Evolutionary conservation across 768 basidiomycete species (phyloP), one percentile per base, ranked within the genome.

Genomic region (Tulasnella sp.): DNA sequence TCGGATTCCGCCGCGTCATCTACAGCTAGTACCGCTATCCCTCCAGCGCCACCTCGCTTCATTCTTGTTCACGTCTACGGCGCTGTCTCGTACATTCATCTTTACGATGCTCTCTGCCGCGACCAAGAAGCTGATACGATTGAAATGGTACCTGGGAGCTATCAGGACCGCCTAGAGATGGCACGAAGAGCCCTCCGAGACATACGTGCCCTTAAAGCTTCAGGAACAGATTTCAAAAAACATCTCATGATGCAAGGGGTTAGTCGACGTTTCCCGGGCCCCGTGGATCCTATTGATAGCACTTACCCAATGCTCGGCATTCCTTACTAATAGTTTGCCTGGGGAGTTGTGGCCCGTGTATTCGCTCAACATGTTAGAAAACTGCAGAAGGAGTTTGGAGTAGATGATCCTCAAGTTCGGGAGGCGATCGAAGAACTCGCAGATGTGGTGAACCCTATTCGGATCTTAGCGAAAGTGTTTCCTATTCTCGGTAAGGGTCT

Each of bases 231-330:
- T 44, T 73, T 79, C 44, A 44, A 39, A 36, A 72, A 79, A 58
- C 78, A 48, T 40, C 71, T 74, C 14, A 79, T 79, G 78, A 79
- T 79, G 78, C 78, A 73, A 44, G 78, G 78, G 46, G 78, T 79
- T 3, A 44, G 78, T 79, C 12, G 40, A 79, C 36, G 14, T 74
- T 31, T 38, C 1, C 39, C n/a, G n/a, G n/a, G n/a, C n/a, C n/a
- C 44, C 44, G 27, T 40, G 39, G 56, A 27, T 39, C 1, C 34
- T 4, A 18, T 52, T 10, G 9, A 27, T 62, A 34, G 21, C 18
- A 18, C 36, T 58, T 27, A 79, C 68, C 24, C 39, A 52, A 8
- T 79, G 18, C 8, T 56, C 18, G 19, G 1, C 34, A 14, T 68
- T 19, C 27, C 62, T 6, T 36, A 36, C 27, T 36, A 2, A 68